Conservation (phyloP, 2,329 filamentous ascomycete species). For the Fusarium guadeloupense region DNA sequence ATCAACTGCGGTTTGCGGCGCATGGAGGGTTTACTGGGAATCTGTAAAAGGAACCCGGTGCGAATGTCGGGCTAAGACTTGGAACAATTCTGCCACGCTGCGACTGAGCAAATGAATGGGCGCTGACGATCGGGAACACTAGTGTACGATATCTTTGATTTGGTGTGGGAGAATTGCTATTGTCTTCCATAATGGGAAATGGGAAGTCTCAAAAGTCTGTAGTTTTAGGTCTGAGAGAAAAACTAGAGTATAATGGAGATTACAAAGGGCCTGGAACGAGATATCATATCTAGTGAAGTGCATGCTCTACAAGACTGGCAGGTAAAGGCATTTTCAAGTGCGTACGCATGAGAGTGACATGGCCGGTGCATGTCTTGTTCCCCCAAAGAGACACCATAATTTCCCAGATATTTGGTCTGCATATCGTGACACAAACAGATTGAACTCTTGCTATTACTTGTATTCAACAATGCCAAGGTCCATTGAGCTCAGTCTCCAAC, state of each 20-base stretch:
- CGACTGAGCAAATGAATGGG: neutral
- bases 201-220: neutral
- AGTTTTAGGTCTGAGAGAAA: neutral
- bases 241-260: neutral
- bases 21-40: slow-evolving; percentile 63
- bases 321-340: no score
- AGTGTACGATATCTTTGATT: slow-evolving; percentile 14
- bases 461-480: no score
- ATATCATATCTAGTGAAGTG: no score
- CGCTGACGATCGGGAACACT: neutral
- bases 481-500: no score
- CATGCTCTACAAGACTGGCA: no score
- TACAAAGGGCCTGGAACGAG: no score
- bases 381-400: no score
- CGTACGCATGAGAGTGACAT: no score
- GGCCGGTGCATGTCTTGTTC: no score
- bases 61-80: neutral
- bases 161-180: neutral
- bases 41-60: slow-evolving; percentile 20
- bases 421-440: no score
- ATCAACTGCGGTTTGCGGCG: slow-evolving; percentile 76
- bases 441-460: no score
- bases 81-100: neutral
- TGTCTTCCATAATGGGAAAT: neutral
- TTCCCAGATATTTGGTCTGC: no score